These are phyloP conservation scores for Taiozyma sp. DNA, from an alignment of 1,139 yeast species.

Conservation along the genomic window DNA sequence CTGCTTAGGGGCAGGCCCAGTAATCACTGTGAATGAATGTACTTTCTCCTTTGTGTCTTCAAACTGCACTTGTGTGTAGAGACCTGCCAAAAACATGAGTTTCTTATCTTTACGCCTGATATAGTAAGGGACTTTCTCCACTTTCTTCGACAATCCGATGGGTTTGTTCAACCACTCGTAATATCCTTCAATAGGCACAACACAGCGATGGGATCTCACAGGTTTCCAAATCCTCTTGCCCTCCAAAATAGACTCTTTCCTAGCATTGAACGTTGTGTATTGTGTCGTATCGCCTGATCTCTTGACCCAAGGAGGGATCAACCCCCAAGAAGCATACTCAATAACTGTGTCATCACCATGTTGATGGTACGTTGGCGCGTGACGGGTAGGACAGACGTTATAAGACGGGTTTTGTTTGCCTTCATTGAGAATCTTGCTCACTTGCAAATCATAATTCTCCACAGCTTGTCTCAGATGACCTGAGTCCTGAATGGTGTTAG, in stretches of 20 bases:
- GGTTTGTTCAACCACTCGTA: conserved; percentile 65
- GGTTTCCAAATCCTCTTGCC: conserved; percentile 48
- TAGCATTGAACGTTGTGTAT: conserved; percentile 56
- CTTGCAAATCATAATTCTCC: conserved; percentile 14
- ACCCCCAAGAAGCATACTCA: conserved; percentile 56
- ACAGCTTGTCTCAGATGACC: conserved; percentile 13
- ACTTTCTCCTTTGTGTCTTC: conserved; percentile 29
- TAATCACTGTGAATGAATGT: conserved; percentile 65
- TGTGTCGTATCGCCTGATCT: conserved; percentile 28
- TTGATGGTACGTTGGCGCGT: conserved; percentile 38
- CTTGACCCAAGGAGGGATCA: conserved; percentile 49
- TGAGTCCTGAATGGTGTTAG: conserved; percentile 7
- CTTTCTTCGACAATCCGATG: conserved; percentile 24
- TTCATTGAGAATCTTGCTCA: conserved; percentile 16
- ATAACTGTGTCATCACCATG: conserved; percentile 21
- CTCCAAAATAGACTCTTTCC: conserved; percentile 49
- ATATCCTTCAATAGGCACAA: conserved; percentile 78
- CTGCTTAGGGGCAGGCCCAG: conserved; percentile 61
- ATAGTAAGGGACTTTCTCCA: conserved; percentile 57
- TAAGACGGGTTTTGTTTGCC: conserved; percentile 26
- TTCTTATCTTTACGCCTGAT: conserved; percentile 48
- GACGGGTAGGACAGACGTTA: conserved; percentile 49
- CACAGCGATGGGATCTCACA: conserved; percentile 47
- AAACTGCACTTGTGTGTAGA: conserved; percentile 38
- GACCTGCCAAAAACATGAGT: conserved; percentile 67